A percentile compares a stretch with the other conserved stretches of the same genome.
Evolutionary conservation across 345 rosid species (phyloP).

Genomic region (Hypericum perforatum): DNA sequence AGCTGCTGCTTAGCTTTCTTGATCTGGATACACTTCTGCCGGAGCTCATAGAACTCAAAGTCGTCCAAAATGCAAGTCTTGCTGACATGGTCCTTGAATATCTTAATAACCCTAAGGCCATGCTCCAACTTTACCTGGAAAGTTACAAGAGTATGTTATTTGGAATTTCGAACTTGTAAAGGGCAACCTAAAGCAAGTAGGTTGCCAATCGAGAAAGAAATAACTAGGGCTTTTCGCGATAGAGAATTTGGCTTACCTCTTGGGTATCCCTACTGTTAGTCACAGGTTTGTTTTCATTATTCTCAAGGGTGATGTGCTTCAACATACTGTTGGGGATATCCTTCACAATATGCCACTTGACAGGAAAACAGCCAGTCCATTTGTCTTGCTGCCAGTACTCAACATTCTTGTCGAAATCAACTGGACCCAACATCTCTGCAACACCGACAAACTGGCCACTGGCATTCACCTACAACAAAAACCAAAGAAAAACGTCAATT

Average conservation of each 20-base stretch:
- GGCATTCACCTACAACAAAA: conserved; percentile 56
- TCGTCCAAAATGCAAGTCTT: conserved; percentile 51
- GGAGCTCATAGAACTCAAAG: conserved; percentile 47
- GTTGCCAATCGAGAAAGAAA: not conserved
- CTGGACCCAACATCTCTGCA: conserved; percentile 68
- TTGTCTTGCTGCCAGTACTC: conserved; percentile 85
- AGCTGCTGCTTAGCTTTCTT: conserved; percentile 31
- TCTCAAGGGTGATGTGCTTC: conserved; percentile 56
- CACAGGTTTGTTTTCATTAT: conserved; percentile 72
- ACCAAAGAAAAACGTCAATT: conserved; percentile 1
- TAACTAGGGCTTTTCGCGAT: not conserved
- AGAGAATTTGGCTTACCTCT: conserved; percentile 36
- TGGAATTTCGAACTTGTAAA: not conserved
- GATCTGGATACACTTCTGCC: conserved; percentile 39
- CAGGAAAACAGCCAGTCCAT: conserved; percentile 72
- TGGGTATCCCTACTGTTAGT: conserved; percentile 83
- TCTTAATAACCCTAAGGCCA: conserved; percentile 37
- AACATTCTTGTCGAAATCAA: conserved; percentile 57
- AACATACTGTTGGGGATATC: conserved; percentile 59
- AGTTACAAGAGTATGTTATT: not conserved
- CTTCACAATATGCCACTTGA: conserved; percentile 77
- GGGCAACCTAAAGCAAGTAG: not conserved
- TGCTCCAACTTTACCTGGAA: conserved; percentile 45
- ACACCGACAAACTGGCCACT: conserved; percentile 80
- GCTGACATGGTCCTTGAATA: conserved; percentile 41